phyloP scores from a whole-genome alignment of 176 grass and related monocot species.

The Phyllostachys edulis region DNA sequence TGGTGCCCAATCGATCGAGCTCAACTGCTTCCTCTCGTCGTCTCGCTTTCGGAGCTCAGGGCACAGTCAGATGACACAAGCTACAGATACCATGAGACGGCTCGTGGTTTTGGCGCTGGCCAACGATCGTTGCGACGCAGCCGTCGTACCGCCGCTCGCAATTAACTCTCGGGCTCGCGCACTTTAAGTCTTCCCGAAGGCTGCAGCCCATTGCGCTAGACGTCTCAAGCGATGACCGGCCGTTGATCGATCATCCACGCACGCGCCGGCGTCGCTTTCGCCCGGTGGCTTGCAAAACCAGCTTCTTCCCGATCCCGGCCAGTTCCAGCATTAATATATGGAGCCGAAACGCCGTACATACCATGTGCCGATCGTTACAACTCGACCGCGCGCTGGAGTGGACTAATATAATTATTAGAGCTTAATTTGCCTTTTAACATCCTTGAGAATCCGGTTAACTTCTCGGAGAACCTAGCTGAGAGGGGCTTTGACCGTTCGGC shows the following conservation, averaged over 20 bases:
- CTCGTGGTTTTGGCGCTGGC: background rate
- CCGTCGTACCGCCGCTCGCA: conserved; percentile 28
- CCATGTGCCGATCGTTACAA: background rate
- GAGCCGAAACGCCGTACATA: background rate
- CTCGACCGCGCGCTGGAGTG: background rate
- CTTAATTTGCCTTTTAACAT: background rate
- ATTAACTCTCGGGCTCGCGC: conserved; percentile 17
- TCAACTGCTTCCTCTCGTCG: background rate
- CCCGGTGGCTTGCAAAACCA: conserved; percentile 26
- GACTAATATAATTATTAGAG: background rate
- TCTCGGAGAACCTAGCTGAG: background rate
- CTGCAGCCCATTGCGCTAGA: background rate
- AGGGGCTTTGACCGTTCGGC: background rate
- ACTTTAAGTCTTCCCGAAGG: conserved; percentile 41
- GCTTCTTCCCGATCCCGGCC: background rate
- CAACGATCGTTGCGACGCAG: conserved; percentile 20
- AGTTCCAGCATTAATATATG: background rate
- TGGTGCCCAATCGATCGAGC: background rate
- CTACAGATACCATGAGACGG: background rate
- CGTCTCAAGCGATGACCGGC: background rate
- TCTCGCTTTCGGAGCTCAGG: conserved; percentile 1
- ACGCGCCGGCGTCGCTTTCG: conserved; percentile 13
- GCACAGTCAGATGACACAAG: background rate
- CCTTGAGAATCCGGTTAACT: background rate
- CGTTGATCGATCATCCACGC: conserved; percentile 1